Evolutionary conservation across 2,329 filamentous ascomycete genomes (phyloP).

Genomic region (Alternaria metachromatica): DNA sequence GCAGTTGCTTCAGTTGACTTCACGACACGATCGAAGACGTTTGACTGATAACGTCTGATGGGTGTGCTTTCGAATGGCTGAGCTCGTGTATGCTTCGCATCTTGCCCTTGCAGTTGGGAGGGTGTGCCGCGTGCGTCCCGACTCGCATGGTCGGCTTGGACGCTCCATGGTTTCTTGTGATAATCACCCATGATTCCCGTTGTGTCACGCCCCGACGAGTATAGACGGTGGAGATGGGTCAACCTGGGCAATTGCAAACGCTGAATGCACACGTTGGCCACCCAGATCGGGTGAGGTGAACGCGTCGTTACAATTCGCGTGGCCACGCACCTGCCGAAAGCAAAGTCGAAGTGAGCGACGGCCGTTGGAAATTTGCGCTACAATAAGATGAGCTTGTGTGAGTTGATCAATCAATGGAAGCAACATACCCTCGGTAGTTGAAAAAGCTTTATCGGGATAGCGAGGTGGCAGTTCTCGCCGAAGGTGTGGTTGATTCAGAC

Average conservation of each 20-base stretch:
- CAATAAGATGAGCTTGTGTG: background rate
- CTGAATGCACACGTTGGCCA: background rate
- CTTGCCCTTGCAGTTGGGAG: background rate
- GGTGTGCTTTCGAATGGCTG: background rate
- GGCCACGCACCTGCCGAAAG: background rate
- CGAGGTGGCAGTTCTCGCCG: background rate
- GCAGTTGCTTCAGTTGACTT: background rate
- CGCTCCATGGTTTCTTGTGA: background rate
- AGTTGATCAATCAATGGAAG: background rate
- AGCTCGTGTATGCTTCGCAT: background rate
- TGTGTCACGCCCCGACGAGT: background rate
- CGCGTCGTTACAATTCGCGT: background rate
- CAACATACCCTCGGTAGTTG: background rate
- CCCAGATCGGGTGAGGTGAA: background rate
- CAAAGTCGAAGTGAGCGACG: background rate
- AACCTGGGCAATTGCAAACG: background rate
- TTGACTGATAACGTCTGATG: background rate
- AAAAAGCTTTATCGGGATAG: background rate
- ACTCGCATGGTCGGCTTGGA: background rate
- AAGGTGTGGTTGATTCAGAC: background rate
- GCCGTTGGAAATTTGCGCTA: background rate
- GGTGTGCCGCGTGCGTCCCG: background rate
- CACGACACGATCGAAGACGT: background rate
- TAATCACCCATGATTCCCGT: background rate
- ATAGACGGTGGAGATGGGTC: background rate